phyloP scores from a whole-genome alignment of 768 basidiomycete species.

The Lactifluus pinguis region DNA sequence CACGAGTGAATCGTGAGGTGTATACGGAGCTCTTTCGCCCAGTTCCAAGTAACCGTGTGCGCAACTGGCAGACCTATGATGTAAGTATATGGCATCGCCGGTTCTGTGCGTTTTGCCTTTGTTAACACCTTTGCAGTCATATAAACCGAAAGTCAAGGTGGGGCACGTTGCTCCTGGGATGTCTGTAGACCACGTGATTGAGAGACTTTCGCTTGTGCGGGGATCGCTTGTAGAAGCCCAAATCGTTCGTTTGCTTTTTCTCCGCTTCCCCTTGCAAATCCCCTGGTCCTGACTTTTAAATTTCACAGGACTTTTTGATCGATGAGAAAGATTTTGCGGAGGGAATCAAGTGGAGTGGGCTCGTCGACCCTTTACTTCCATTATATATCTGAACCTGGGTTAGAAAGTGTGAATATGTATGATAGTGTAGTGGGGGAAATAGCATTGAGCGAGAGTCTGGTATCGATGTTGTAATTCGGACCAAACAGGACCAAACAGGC shows the following conservation, averaged over 20 bases:
- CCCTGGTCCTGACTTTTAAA: slow-evolving; percentile 7
- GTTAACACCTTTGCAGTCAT: slow-evolving; percentile 36
- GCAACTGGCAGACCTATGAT: slow-evolving; percentile 70
- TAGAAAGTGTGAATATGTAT: no score
- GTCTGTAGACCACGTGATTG: slow-evolving; percentile 63
- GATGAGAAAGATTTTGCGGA: slow-evolving; percentile 65
- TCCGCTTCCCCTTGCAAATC: not conserved
- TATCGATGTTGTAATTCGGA: no score
- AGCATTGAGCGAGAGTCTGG: no score
- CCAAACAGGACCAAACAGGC: no score
- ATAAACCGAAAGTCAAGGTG: slow-evolving; percentile 65
- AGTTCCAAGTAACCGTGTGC: slow-evolving; percentile 77
- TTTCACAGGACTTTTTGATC: slow-evolving; percentile 68
- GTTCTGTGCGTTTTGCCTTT: not conserved
- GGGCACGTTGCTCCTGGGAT: slow-evolving; percentile 73
- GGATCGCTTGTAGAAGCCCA: slow-evolving; percentile 73
- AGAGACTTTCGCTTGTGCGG: slow-evolving; percentile 56
- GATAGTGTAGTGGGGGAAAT: no score
- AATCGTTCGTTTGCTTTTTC: slow-evolving; percentile 34
- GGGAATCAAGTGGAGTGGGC: slow-evolving; percentile 62
- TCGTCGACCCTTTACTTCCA: slow-evolving; percentile 69
- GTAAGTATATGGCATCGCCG: slow-evolving; percentile 27
- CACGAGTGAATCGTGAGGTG: slow-evolving; percentile 70
- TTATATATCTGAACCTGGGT: slow-evolving; percentile 52
- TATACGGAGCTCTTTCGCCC: slow-evolving; percentile 82